Evolutionary conservation across 768 basidiomycete genomes (phyloP), one percentile per base, ranked within the genome.

Genomic region (Chalciporus pseudorubinellus): DNA sequence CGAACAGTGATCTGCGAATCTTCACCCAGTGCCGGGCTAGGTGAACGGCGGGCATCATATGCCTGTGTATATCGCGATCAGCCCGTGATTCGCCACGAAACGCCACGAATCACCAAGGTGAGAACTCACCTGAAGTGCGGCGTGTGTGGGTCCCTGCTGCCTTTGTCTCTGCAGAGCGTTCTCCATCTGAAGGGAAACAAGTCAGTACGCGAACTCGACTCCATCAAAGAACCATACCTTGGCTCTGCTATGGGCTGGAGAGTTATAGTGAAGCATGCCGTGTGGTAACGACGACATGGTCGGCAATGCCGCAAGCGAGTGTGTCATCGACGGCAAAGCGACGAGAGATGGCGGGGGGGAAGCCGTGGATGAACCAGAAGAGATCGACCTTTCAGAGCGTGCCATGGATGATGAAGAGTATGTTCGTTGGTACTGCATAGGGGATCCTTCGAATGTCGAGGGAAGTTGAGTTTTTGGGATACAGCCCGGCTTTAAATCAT

Each of bases 221-320:
- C 39, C 26, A 22, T 12, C 20, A 41, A 13, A 12, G 43, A 36
- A 16, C 41, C 65, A 2, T 14, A 61, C 68, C 57, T 56, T 69
- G 41, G 67, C 69, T 59, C 44, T 63, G 28, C 69, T 69, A 46
- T 70, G 58, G 0, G 63, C 56, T 1, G 59, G 54, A 3, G 67
- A 54, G 31, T 69, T 69, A 31, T 67, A 58, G 53, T 70, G 65
- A 44, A 69, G 39, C 68, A 69, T 69, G 39, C 61, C 67, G 3
- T 59, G 48, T 38, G 68, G 68, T 13, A 69, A 29, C 14, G 65
- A 52, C 26, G 65, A 65, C 65, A 69, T 69, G 16, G 59, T 62
- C 3, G 68, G 68, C 9, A 69, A 59, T 2, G 58, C 46, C 21
- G 63, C 67, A 46, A 69, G 63, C 48, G 65, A 67, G 50, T 71